Percentiles rank a stretch among this genome's conserved stretches.
Conservation (phyloP, 2,329 filamentous ascomycete genomes). For the Xylaria sp. region DNA sequence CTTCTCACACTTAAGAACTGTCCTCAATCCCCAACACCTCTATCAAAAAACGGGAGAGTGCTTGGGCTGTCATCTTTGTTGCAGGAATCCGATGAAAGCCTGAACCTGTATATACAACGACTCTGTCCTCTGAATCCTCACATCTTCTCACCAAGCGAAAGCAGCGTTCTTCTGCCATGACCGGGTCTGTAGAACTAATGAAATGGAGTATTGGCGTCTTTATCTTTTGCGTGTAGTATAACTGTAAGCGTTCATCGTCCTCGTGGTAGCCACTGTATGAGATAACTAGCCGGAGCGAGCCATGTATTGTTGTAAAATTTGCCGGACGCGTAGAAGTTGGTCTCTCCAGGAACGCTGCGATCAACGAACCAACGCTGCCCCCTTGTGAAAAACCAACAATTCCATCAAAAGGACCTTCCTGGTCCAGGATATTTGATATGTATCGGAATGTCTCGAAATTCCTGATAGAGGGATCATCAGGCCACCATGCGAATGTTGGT, state of each 20-base stretch:
- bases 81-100: background rate
- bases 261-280: slow-evolving; percentile 34
- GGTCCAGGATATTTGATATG: slow-evolving; percentile 28
- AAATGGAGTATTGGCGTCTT: slow-evolving; percentile 34
- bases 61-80: background rate
- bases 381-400: slow-evolving; percentile 35
- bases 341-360: slow-evolving; percentile 31
- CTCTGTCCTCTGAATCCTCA: slow-evolving; percentile 28
- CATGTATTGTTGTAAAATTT: slow-evolving; percentile 30
- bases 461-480: slow-evolving; percentile 15
- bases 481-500: slow-evolving; percentile 34
- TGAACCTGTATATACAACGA: background rate
- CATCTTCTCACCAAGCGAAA: slow-evolving; percentile 32
- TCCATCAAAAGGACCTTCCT: slow-evolving; percentile 32
- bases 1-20: background rate
- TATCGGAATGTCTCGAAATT: slow-evolving; percentile 31
- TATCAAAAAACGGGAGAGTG: background rate
- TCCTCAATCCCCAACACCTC: background rate
- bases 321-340: slow-evolving; percentile 24
- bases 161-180: slow-evolving; percentile 33
- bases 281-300: slow-evolving; percentile 23
- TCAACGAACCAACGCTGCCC: slow-evolving; percentile 33
- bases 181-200: slow-evolving; percentile 33
- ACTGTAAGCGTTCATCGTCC: slow-evolving; percentile 33
- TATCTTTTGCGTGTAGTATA: slow-evolving; percentile 30